A percentile compares a stretch with the other conserved stretches of the same genome.
phyloP scores from a whole-genome alignment of 345 rosid genomes.

The Cardamine chenopodiifolia region DNA sequence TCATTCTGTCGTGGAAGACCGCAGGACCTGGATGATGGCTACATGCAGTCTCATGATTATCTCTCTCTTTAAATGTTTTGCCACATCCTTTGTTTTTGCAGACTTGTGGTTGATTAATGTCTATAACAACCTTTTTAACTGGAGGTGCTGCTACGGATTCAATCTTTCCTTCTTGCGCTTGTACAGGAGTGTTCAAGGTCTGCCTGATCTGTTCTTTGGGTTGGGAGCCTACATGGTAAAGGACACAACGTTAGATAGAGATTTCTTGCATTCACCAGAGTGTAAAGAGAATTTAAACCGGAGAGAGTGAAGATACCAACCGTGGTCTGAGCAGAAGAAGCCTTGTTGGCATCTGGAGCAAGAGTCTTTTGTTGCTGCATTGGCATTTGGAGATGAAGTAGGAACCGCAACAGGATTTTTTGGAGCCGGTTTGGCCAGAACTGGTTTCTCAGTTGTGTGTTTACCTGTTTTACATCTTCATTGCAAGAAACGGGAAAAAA shows the following conservation, averaged over 20 bases:
- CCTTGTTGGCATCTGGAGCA: conserved; percentile 92
- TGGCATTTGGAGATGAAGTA: conserved; percentile 43
- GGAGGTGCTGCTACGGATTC: conserved; percentile 41
- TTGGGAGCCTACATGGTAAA: conserved; percentile 60
- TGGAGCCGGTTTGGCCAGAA: conserved; percentile 53
- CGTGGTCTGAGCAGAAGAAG: conserved; percentile 97
- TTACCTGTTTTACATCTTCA: conserved; percentile 92
- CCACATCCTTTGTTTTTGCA: conserved; percentile 92
- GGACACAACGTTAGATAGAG: neutral
- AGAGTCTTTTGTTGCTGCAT: conserved; percentile 56
- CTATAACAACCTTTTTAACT: conserved; percentile 53
- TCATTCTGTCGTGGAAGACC: conserved; percentile 81
- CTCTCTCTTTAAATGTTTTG: conserved; percentile 77
- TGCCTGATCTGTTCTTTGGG: conserved; percentile 42
- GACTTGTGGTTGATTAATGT: conserved; percentile 71
- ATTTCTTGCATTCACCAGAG: neutral
- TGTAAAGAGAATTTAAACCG: neutral
- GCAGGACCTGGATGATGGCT: conserved; percentile 95
- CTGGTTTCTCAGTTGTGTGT: conserved; percentile 92
- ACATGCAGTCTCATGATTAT: conserved; percentile 82
- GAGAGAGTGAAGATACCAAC: conserved; percentile 55
- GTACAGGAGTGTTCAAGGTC: conserved; percentile 16
- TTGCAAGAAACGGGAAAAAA: conserved; percentile 10
- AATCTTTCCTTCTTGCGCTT: conserved; percentile 27
- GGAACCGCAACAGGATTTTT: conserved; percentile 45